Base-by-base conservation (phyloP, 2,329 filamentous ascomycete genomes). In the Xylaria polymorpha region DNA sequence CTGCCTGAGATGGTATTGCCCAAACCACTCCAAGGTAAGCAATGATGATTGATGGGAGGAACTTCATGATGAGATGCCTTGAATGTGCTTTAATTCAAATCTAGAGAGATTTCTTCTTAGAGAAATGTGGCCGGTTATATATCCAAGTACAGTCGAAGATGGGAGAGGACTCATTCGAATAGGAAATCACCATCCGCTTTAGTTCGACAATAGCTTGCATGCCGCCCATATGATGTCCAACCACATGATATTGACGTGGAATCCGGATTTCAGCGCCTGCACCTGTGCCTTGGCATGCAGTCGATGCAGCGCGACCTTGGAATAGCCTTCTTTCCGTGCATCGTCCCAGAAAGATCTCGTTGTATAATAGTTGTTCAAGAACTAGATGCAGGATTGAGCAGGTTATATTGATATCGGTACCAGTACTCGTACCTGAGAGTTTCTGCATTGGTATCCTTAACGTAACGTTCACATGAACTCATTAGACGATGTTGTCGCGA, bases 241-340 rank as follows among this genome's bases (percentile, higher is more conserved):
- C 25, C 63, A n/a, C 44, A 37, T 15, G 63, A 65, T 55, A 25
- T 10, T 25, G 56, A 29, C 20, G n/a, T 25, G 9, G 46, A 60
- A 65, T 60, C 56, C 55, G 56, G 63, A 60, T 59, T 64, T 58
- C 22, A n/a, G n/a, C n/a, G 15, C 18, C 12, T 8, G 37, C 15
- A 46, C n/a, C 46, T 60, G n/a, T 37, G 46, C 12, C 62, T 65
- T 65, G 62, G 63, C 32, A 65, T 65, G 63, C 50, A 56, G 48
- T 12, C 18, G 50, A 63, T 63, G 50, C 46, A 65, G 62, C 44
- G 25, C 46, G 25, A 37, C 63, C 63, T 65, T 65, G 63, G 63
- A 59, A 65, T 6, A 20, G 20, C 35, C 18, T 18, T 22, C 48
- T 4, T 7, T 18, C 20, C 44, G 32, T 59, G 63, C 46, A 60